Base-by-base conservation (phyloP, 352 stramenopile genomes). In the Globisporangium echinulatum region DNA sequence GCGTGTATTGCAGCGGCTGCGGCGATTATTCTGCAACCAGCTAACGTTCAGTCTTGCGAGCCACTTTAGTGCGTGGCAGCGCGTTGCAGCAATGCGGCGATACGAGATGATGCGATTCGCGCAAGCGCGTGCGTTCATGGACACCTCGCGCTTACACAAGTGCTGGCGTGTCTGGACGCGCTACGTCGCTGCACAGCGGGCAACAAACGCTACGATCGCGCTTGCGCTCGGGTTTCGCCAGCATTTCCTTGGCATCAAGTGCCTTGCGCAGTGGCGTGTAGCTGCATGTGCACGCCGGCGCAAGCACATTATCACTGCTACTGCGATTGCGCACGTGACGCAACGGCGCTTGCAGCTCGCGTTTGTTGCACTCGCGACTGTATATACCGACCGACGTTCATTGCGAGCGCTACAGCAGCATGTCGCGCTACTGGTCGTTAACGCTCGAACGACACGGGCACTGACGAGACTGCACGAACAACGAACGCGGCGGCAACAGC, bases 21-120 rank as follows among this genome's bases (percentile, higher is more conserved):
- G 64, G 5, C 68, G 65, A 4, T 66, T 81, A 52, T 63, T 83
- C 37, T 48, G 51, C 6, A 72, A 65, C 39, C 74, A 85, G 52
- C 67, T 73, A 39, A 49, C 55, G 1, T 76, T 71, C 33, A 59
- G 62, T 19, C 51, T 72, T 0, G 66, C 74, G 49, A 71, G n/a
- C 7, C 74, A 87, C 47, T 84, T 87, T 53, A 50, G 57, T 4
- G 64, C 68, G 4, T 88, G 79, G 79, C 81, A 76, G 49, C 68
- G 66, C 7, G 70, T 67, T 15, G 46, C 63, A 3, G 46, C 46
- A 44, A 44, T 13, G 40, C 40, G 7, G 40, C 40, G 40, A 44
- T 13, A 75, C 11, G 59, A 70, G 39, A 50, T 74, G 10, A 51
- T 59, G 39, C 71, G 61, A 37, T 39, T 85, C 10, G 49, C 61